These are phyloP conservation scores for Mycena crocata DNA, from an alignment of 768 basidiomycete genomes.

Conservation along the genomic window DNA sequence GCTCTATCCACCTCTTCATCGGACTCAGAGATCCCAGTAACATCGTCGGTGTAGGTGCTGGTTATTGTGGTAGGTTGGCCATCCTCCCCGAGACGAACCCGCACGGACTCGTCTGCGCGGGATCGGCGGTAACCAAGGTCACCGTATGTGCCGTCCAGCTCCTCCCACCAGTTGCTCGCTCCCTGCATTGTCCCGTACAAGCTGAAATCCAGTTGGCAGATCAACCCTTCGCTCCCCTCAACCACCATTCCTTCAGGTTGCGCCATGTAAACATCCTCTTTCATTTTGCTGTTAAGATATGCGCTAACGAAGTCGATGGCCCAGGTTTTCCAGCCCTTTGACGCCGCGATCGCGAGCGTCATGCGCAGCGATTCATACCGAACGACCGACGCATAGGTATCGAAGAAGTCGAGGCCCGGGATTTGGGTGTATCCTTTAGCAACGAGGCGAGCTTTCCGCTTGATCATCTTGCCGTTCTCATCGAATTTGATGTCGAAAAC, in stretches of 20 bases:
- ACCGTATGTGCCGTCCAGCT: neutral
- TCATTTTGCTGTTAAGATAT: slow-evolving; percentile 11
- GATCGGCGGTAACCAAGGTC: neutral
- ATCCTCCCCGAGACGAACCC: neutral
- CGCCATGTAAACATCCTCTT: slow-evolving; percentile 6
- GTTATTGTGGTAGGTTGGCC: neutral
- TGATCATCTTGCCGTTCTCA: slow-evolving; percentile 37
- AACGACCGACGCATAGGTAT: slow-evolving; percentile 26
- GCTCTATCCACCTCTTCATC: neutral
- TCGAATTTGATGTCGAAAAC: slow-evolving; percentile 45
- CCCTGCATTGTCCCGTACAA: slow-evolving; percentile 16
- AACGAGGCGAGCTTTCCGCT: slow-evolving; percentile 53
- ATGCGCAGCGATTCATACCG: slow-evolving; percentile 3
- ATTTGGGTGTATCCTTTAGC: slow-evolving; percentile 53
- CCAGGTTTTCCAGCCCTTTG: slow-evolving; percentile 1
- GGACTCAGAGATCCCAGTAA: neutral
- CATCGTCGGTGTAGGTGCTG: slow-evolving; percentile 10
- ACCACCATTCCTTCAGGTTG: slow-evolving; percentile 10
- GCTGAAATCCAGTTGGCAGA: neutral
- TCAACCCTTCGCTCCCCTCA: neutral
- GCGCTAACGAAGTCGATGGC: slow-evolving; percentile 2
- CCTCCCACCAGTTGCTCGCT: slow-evolving; percentile 5
- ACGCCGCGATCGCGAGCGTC: neutral
- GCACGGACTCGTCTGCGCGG: neutral
- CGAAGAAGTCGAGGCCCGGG: slow-evolving; percentile 44